Evolutionary conservation across 805 yeast species (phyloP).

Genomic region (Cyberlindnera misumaiensis): DNA sequence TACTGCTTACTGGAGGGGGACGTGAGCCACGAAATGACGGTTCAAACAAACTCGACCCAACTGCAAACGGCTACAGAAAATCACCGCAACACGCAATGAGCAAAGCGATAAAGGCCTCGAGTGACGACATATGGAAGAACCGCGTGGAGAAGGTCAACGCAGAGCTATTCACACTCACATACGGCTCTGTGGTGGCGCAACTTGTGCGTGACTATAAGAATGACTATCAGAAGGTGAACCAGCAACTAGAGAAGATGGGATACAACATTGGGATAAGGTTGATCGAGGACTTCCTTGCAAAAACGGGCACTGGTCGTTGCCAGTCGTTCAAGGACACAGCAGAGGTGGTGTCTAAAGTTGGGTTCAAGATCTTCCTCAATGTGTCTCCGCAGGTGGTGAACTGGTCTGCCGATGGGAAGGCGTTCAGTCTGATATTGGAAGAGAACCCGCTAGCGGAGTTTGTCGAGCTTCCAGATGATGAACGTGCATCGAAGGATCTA

Average conservation of each 20-base stretch:
- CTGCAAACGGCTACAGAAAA: background rate
- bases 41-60: too few species aligned
- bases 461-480: constrained; percentile 87
- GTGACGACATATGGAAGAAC: constrained; percentile 91
- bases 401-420: constrained; percentile 72
- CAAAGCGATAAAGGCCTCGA: constrained; percentile 40
- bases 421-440: constrained; percentile 62
- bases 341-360: constrained; percentile 78
- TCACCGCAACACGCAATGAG: constrained; percentile 22
- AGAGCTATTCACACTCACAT: constrained; percentile 89
- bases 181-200: constrained; percentile 91
- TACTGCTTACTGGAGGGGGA: too few species aligned
- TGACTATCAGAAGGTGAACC: constrained; percentile 73
- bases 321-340: constrained; percentile 75
- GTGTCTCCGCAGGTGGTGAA: constrained; percentile 67
- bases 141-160: constrained; percentile 84
- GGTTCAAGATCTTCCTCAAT: constrained; percentile 85
- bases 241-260: constrained; percentile 87
- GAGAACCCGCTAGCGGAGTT: constrained; percentile 94
- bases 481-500: constrained; percentile 57
- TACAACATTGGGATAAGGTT: constrained; percentile 87
- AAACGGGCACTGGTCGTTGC: constrained; percentile 82
- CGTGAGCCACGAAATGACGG: too few species aligned
- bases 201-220: constrained; percentile 75
- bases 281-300: constrained; percentile 88